Evolutionary conservation across 2,329 filamentous ascomycete genomes (phyloP), one percentile per base, ranked within the genome.

Genomic region (Torrubiellomyces zombiae): DNA sequence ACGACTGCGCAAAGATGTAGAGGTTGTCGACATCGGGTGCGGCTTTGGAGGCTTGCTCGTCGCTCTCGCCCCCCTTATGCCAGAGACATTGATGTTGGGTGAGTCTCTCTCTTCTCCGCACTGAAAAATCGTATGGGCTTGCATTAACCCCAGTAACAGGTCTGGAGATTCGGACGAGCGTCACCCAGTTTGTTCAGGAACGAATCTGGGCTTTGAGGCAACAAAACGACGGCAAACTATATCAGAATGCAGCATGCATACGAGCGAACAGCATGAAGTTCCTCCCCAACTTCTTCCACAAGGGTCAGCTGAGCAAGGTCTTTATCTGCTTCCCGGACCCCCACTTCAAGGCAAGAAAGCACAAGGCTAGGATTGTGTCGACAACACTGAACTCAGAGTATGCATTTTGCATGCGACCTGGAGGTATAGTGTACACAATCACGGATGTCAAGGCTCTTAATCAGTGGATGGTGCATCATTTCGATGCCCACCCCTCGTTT

Each of bases 261-360:
- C 75, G 89, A 33, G 80, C 81, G 36, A 98, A 98, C 56, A 81
- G 82, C 5, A 98, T 98, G 89, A 98, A 98, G 50, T 98, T 95
- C 51, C 60, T 98, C n/a, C 86, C 91, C 33, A 95, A 98, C 47
- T 93, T 94, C 61, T 95, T 98, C 60, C 58, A 55, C 27, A 78
- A 75, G 42, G 61, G 56, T 9, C 85, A 94, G 47, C 68, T 98
- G 9, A 68, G 65, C 34, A 91, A 91, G 46, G 80, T 95, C 45
- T 98, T 98, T 51, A 79, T 98, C 40, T 98, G 89, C 58, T 98
- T 98, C 47, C 89, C 89, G 1, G 89, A 98, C 44, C 89, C 89
- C 30, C 89, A 98, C 53, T 98, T 98, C 62, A 98, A 98, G 55
- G 72, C 81, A 9, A 69, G 86, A 34, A 98, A 98, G 53, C 89